Evolutionary conservation across 192 early-diverging fungal genomes (phyloP).

Genomic region (Martensiomyces pterosporus): DNA sequence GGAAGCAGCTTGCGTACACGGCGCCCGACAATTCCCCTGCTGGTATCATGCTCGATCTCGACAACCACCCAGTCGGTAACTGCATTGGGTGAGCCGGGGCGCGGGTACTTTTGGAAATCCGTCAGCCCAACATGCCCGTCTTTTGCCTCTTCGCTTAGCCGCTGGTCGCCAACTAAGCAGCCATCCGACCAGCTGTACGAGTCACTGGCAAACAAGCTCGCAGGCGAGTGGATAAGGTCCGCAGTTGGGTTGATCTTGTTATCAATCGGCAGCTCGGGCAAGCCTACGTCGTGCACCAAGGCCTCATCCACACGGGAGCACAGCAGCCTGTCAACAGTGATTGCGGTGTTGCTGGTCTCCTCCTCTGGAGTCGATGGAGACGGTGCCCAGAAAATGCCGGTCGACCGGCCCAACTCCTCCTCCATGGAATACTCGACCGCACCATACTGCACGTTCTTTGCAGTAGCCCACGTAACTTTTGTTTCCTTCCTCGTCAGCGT

Average conservation of each 20-base stretch:
- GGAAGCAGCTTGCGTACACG: constrained; percentile 3
- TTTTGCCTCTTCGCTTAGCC: neutral
- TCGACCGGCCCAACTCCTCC: constrained; percentile 14
- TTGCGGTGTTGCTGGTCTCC: too few relatives aligned
- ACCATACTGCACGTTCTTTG: constrained; percentile 9
- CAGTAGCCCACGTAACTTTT: constrained; percentile 7
- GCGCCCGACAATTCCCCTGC: neutral
- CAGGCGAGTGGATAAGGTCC: neutral
- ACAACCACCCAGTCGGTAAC: constrained; percentile 8
- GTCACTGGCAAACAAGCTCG: constrained; percentile 4
- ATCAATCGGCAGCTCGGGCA: constrained; percentile 5
- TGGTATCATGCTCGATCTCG: constrained; percentile 3
- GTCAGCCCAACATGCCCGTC: neutral
- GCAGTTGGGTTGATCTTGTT: constrained; percentile 10
- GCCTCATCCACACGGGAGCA: constrained; percentile 17
- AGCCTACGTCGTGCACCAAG: constrained; percentile 3
- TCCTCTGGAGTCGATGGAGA: too few relatives aligned
- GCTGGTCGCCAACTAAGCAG: neutral
- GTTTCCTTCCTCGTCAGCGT: neutral
- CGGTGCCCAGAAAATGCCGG: constrained; percentile 13
- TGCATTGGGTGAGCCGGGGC: constrained; percentile 12
- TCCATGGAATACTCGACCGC: constrained; percentile 15
- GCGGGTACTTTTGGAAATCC: constrained; percentile 11
- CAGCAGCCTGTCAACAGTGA: constrained; percentile 1
- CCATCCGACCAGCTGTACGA: constrained; percentile 7